These are phyloP conservation scores for Zangia roseola DNA, from an alignment of 768 basidiomycete species.

Conservation along the genomic window DNA sequence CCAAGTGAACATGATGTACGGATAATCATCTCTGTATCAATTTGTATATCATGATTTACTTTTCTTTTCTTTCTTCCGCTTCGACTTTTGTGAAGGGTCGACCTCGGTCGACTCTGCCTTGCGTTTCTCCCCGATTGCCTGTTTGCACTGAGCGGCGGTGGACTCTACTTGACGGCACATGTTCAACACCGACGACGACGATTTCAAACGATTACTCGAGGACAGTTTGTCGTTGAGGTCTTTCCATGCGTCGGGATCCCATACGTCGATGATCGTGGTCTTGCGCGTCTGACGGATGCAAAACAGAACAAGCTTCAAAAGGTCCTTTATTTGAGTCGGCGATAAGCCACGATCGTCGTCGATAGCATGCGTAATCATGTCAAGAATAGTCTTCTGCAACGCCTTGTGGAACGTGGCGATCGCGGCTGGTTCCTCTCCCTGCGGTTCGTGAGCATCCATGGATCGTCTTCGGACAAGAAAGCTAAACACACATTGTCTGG, in stretches of 20 bases:
- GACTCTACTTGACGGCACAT: constrained; percentile 64
- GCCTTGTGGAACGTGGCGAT: constrained; percentile 43
- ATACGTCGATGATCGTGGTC: constrained; percentile 44
- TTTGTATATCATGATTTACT: constrained; percentile 23
- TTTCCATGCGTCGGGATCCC: constrained; percentile 63
- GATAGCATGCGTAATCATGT: constrained; percentile 48
- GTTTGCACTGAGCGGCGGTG: constrained; percentile 5
- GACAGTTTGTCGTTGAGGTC: constrained; percentile 46
- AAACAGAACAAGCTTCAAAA: constrained; percentile 66
- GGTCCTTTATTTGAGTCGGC: constrained; percentile 71
- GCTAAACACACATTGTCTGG: constrained; percentile 20
- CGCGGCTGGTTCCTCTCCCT: constrained; percentile 43
- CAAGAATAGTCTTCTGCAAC: constrained; percentile 50
- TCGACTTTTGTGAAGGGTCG: constrained; percentile 36
- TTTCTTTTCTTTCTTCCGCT: constrained; percentile 48
- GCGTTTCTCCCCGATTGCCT: constrained; percentile 32
- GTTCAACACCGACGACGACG: constrained; percentile 56
- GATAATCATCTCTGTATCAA: background rate
- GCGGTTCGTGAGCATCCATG: constrained; percentile 12
- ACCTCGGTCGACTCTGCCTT: constrained; percentile 33
- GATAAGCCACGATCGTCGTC: constrained; percentile 47
- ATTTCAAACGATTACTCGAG: constrained; percentile 57
- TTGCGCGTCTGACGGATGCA: constrained; percentile 61
- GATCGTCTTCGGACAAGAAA: background rate
- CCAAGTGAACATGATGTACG: background rate